These are phyloP conservation scores for Erysimum cheiranthoides DNA, from an alignment of 345 rosid genomes.

Conservation along the genomic window DNA sequence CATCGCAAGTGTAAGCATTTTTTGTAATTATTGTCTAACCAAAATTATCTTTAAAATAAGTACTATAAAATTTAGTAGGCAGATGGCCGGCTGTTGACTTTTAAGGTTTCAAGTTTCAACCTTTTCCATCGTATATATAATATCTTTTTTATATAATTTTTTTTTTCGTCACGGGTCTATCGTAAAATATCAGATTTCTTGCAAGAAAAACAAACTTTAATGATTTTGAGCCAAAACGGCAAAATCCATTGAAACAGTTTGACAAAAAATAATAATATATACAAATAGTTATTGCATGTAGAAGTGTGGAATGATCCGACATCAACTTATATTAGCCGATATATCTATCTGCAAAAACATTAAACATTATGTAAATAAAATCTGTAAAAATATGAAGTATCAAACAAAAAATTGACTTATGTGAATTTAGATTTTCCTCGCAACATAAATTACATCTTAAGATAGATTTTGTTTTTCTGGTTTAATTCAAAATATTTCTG, in stretches of 20 bases:
- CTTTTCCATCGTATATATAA: constrained; percentile 10
- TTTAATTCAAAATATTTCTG: constrained; percentile 2
- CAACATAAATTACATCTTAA: not conserved
- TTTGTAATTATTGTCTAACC: constrained; percentile 1
- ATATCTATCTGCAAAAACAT: no score
- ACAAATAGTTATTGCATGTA: not conserved
- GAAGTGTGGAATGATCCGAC: not conserved
- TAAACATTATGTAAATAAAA: no score
- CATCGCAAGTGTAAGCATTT: constrained; percentile 1
- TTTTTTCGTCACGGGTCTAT: constrained; percentile 6
- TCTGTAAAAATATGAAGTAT: no score
- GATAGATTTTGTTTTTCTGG: not conserved
- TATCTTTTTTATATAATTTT: no score
- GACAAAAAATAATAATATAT: not conserved
- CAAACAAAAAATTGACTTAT: not conserved
- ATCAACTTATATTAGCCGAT: not conserved
- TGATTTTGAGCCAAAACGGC: not conserved
- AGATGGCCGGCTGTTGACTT: constrained; percentile 30
- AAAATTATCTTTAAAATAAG: not conserved
- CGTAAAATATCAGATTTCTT: constrained; percentile 3
- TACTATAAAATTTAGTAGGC: not conserved
- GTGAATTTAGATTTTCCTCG: not conserved
- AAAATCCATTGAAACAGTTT: not conserved
- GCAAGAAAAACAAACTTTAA: not conserved
- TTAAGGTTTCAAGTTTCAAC: constrained; percentile 22